Evolutionary conservation across 2,329 filamentous ascomycete genomes (phyloP).

Genomic region (Incumbomyces delicatus): DNA sequence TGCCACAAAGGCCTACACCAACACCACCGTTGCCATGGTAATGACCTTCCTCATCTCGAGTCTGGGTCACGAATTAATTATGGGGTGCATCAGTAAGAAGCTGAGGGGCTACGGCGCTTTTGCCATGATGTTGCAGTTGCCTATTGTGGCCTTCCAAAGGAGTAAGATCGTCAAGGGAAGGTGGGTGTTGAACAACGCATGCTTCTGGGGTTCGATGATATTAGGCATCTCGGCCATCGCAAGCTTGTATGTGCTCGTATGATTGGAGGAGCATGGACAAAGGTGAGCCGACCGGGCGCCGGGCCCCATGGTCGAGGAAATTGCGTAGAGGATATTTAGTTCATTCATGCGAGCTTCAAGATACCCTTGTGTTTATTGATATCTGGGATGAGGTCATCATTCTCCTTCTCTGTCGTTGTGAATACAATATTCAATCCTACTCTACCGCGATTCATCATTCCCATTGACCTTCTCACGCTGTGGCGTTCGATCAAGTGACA

Average conservation of each 20-base stretch:
- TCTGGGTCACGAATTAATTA: conserved; percentile 84
- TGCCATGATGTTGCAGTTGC: conserved; percentile 93
- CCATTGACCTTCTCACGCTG: too few species aligned
- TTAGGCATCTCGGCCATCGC: conserved; percentile 66
- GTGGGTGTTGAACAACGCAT: conserved; percentile 74
- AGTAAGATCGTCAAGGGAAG: conserved; percentile 64
- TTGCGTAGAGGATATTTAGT: too few species aligned
- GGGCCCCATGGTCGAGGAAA: too few species aligned
- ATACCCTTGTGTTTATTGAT: too few species aligned
- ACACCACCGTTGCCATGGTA: conserved; percentile 65
- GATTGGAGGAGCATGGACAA: conserved; percentile 9
- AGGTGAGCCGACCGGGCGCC: not conserved
- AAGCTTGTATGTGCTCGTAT: conserved; percentile 51
- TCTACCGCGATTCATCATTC: too few species aligned
- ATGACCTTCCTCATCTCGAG: conserved; percentile 89
- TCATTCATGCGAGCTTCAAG: too few species aligned
- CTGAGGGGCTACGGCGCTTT: conserved; percentile 86
- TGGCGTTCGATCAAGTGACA: too few species aligned
- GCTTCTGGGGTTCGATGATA: conserved; percentile 91
- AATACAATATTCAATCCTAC: too few species aligned
- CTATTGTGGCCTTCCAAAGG: conserved; percentile 84
- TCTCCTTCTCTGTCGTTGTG: too few species aligned
- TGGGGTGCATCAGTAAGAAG: conserved; percentile 98
- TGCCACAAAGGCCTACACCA: conserved; percentile 66
- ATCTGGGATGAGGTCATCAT: too few species aligned